Evolutionary conservation across 495 filamentous ascomycete species (phyloP).

Genomic region (Neurospora sp.): DNA sequence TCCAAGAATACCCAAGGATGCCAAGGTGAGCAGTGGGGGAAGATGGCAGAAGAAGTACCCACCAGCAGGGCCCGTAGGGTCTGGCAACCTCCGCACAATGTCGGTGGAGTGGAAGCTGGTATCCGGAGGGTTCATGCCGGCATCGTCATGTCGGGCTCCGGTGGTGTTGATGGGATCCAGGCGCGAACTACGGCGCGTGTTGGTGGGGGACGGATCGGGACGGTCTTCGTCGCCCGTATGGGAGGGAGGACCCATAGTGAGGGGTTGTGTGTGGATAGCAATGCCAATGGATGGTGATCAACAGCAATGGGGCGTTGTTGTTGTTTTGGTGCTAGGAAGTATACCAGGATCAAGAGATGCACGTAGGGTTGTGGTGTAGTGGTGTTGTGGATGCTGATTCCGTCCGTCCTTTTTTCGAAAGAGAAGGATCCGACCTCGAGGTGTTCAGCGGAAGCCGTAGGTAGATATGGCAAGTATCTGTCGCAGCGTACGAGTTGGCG

Average conservation of each 20-base stretch:
- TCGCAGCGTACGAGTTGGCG: background rate
- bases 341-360: background rate
- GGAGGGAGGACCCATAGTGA: constrained; percentile 30
- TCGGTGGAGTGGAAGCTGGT: constrained; percentile 38
- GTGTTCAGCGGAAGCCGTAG: background rate
- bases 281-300: background rate
- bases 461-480: background rate
- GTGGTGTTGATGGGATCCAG: constrained; percentile 11
- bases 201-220: constrained; percentile 29
- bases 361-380: background rate
- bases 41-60: constrained; percentile 10
- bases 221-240: constrained; percentile 21
- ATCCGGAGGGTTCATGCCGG: constrained; percentile 12
- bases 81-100: constrained; percentile 37
- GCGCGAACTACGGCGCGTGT: constrained; percentile 28
- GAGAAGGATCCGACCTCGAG: background rate
- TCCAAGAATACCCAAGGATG: background rate
- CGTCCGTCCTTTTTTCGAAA: background rate
- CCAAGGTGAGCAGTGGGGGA: background rate
- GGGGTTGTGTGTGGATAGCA: background rate
- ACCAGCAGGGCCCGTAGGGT: constrained; percentile 25
- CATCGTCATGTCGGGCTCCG: background rate
- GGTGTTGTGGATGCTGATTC: background rate
- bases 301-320: background rate
- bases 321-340: constrained; percentile 2